These are phyloP conservation scores for Colletotrichum sp. DNA, from an alignment of 2,329 filamentous ascomycete species.

Conservation along the genomic window DNA sequence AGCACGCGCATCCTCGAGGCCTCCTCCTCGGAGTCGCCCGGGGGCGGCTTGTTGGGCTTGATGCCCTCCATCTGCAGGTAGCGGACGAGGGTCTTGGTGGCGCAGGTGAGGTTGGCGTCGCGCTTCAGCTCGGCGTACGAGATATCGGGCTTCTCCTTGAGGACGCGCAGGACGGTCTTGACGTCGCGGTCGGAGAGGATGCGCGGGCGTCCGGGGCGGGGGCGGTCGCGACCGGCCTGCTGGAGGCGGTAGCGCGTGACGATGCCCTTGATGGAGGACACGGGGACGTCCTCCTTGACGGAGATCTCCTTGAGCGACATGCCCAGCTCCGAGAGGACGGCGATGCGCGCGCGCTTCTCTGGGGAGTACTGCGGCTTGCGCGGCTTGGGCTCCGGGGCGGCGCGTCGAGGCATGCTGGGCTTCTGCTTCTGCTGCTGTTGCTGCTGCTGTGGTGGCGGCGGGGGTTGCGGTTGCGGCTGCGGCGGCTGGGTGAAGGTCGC, in stretches of 20 bases:
- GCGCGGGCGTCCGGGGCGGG: conserved; percentile 13
- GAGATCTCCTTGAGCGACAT: conserved; percentile 22
- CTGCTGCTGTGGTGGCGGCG: neutral
- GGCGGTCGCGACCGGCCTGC: conserved; percentile 19
- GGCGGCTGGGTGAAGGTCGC: neutral
- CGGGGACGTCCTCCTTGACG: conserved; percentile 20
- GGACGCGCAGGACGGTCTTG: conserved; percentile 17
- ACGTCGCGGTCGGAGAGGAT: conserved; percentile 19
- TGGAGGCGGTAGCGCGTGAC: conserved; percentile 21
- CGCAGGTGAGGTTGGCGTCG: conserved; percentile 14
- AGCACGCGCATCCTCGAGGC: conserved; percentile 13
- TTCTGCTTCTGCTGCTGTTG: neutral
- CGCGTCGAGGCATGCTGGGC: conserved; percentile 16
- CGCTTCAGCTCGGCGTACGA: conserved; percentile 19
- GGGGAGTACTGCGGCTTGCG: conserved; percentile 22
- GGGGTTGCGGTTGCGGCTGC: neutral
- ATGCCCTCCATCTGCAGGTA: conserved; percentile 20
- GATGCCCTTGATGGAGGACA: conserved; percentile 20
- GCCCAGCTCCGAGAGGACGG: conserved; percentile 18
- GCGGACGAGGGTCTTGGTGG: conserved; percentile 17
- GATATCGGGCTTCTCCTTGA: conserved; percentile 16
- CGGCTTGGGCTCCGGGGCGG: conserved; percentile 17
- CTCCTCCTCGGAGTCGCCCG: conserved; percentile 19
- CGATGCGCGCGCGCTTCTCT: conserved; percentile 21
- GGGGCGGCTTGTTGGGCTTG: conserved; percentile 19